Percentiles rank a stretch among this genome's conserved stretches.
phyloP scores from a whole-genome alignment of 2,329 filamentous ascomycete genomes.

The Pestalotiopsis sp. region DNA sequence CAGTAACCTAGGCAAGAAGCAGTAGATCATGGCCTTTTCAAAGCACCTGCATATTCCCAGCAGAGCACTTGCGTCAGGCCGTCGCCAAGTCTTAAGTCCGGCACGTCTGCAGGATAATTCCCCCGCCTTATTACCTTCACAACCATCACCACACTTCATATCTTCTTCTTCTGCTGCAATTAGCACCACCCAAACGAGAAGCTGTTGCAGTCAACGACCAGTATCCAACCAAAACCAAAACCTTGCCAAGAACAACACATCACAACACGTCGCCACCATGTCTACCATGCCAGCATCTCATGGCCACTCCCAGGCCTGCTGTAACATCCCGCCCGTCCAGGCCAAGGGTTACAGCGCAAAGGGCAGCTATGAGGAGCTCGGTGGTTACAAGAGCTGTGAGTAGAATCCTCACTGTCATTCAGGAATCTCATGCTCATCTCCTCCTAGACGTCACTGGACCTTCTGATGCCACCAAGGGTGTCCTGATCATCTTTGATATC shows the following conservation, averaged over 20 bases:
- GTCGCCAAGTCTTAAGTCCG: constrained; percentile 7
- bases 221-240: neutral
- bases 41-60: constrained; percentile 9
- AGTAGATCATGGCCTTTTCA: constrained; percentile 9
- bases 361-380: constrained; percentile 59
- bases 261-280: constrained; percentile 35
- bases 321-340: constrained; percentile 61
- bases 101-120: neutral
- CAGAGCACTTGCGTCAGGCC: constrained; percentile 9
- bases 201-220: neutral
- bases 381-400: constrained; percentile 55
- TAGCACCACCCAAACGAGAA: neutral
- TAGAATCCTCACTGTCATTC: neutral
- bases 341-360: constrained; percentile 55
- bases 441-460: constrained; percentile 49
- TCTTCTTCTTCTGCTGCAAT: neutral
- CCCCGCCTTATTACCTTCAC: neutral
- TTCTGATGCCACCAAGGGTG: constrained; percentile 52
- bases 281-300: constrained; percentile 52
- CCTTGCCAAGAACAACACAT: neutral
- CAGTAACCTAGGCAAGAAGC: neutral
- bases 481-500: constrained; percentile 68
- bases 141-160: neutral
- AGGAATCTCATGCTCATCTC: neutral
- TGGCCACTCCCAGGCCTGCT: constrained; percentile 59